Evolutionary conservation across 305 asterid genomes (phyloP), one percentile per base, ranked within the genome.

Genomic region (Nicotiana rustica): DNA sequence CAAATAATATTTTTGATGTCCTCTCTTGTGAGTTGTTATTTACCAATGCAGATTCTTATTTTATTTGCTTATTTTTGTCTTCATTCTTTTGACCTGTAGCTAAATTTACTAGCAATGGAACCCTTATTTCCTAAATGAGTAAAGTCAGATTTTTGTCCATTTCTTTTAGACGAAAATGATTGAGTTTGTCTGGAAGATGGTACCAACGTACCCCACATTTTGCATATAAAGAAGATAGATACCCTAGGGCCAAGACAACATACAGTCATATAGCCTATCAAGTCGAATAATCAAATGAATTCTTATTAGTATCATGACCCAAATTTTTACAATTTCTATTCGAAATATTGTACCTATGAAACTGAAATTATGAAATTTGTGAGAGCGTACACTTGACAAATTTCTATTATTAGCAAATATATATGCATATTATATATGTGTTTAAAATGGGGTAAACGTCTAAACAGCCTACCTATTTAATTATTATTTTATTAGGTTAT

Each of bases 101-200:
- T 55, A 75, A 75, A 75, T 62, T 52, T 49, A 21, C 29, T 44
- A 6, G 47, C 47, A 29, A 14, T 52, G 15, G 17, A 75, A 76
- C 47, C 80, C 80, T 76, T 29, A 49, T 76, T 76, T 55, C 80
- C 80, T 29, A 15, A 31, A 55, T 29, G 65, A 76, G 59, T 12
- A 76, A 29, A 8, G 17, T 5, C 29, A 29, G 29, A 29, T 76
- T 21, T 29, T 4, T 52, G 49, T 61, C 49, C 66, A 25, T 76
- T 76, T 76, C 47, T 76, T 76, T 29, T 76, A 2, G n/a, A 55
- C 56, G 49, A 55, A 73, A 76, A 55, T 76, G 66, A 76, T 76
- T 52, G 15, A 52, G 29, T 29, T 31, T 76, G 66, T 76, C 80
- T 52, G 66, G 56, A 29, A 17, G n/a, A 25, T 4, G 0, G 65